phyloP scores from a whole-genome alignment of 2,329 filamentous ascomycete genomes.

The Paramyrothecium roridum region DNA sequence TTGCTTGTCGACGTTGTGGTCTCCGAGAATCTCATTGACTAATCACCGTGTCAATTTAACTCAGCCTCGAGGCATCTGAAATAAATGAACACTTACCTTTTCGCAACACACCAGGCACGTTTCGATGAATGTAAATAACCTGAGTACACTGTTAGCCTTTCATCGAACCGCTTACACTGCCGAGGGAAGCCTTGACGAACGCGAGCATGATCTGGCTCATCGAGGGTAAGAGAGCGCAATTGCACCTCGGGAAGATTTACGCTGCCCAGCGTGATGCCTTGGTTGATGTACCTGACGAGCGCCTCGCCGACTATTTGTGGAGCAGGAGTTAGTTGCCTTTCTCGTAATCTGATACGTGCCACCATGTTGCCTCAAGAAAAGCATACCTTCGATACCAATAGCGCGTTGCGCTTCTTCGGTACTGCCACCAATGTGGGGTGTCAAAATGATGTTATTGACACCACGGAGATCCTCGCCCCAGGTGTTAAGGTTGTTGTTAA shows the following conservation, averaged over 20 bases:
- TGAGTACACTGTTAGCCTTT: conserved; percentile 22
- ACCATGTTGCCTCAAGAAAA: not conserved
- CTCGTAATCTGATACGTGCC: too few species aligned
- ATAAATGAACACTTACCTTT: conserved; percentile 54
- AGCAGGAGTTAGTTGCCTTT: too few species aligned
- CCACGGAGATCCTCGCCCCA: conserved; percentile 84
- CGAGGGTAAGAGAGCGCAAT: conserved; percentile 83
- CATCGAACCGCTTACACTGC: conserved; percentile 1
- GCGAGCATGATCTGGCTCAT: conserved; percentile 77
- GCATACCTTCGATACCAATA: conserved; percentile 78
- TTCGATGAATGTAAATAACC: conserved; percentile 95
- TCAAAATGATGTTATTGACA: conserved; percentile 90
- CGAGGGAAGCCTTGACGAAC: not conserved
- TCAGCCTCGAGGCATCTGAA: too few species aligned
- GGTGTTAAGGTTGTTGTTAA: conserved; percentile 75
- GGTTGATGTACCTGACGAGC: conserved; percentile 91
- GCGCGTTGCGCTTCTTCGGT: conserved; percentile 97
- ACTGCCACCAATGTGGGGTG: conserved; percentile 94
- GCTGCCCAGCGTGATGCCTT: conserved; percentile 83
- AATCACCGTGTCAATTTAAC: conserved; percentile 3
- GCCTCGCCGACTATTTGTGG: conserved; percentile 66
- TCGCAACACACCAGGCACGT: conserved; percentile 90
- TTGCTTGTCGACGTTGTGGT: conserved; percentile 99
- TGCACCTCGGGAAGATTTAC: conserved; percentile 97
- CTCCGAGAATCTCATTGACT: conserved; percentile 92